Conservation (phyloP, 805 yeast species). For the Priceomyces castillae region DNA sequence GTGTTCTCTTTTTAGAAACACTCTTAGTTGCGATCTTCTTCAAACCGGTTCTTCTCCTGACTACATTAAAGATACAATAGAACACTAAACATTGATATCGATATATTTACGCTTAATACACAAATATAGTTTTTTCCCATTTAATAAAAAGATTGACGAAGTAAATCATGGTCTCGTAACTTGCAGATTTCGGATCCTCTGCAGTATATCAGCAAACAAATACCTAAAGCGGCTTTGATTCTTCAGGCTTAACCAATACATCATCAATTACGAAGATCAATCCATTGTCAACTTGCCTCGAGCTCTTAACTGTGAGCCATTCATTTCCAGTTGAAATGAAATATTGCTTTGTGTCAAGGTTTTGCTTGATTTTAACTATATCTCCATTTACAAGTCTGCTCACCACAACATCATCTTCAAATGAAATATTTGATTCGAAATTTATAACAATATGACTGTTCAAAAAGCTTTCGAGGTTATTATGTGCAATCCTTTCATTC, state of each 20-base stretch:
- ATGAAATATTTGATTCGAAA: conserved; percentile 19
- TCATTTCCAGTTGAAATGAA: conserved; percentile 12
- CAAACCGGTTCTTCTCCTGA: background rate
- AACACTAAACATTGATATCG: background rate
- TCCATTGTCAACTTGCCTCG: conserved; percentile 38
- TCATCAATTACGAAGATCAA: conserved; percentile 37
- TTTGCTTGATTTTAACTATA: conserved; percentile 19
- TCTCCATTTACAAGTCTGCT: conserved; percentile 21
- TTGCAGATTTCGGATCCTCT: too few relatives aligned
- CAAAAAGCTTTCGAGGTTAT: conserved; percentile 58
- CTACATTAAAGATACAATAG: background rate
- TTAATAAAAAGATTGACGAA: background rate
- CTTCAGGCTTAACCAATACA: conserved; percentile 23
- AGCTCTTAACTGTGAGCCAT: conserved; percentile 23
- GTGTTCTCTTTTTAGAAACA: too few relatives aligned
- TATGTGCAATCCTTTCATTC: conserved; percentile 46
- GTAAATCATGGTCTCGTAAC: background rate
- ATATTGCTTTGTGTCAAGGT: conserved; percentile 15
- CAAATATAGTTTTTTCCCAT: background rate
- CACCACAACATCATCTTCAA: conserved; percentile 13
- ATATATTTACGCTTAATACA: background rate
- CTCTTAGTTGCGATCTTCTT: too few relatives aligned
- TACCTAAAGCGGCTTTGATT: background rate
- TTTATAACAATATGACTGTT: conserved; percentile 55
- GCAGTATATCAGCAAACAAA: too few relatives aligned